Evolutionary conservation across 1,139 yeast species (phyloP), one percentile per base, ranked within the genome.

Genomic region (Geotrichum reessii): DNA sequence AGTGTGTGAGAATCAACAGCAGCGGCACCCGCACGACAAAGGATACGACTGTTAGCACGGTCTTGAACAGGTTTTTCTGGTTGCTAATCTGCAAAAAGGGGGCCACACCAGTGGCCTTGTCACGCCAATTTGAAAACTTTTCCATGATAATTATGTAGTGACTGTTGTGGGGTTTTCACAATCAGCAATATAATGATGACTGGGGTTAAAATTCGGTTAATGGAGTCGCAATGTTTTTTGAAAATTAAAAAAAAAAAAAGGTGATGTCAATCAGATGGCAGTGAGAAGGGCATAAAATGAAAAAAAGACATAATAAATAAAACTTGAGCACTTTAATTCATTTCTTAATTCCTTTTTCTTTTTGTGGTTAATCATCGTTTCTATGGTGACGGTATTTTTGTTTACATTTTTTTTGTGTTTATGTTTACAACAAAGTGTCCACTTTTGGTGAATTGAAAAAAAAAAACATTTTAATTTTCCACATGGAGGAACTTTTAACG

Each of bases 91-190:
- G 73, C 47, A 70, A 61, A 58, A 74, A 75, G 17, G 78, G 78
- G 2, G 78, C 76, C 14, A 75, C 71, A 5, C 78, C 78, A 0
- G 78, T 75, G 12, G 74, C 76, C 52, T 69, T 71, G 59, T 75
- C 78, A 40, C 78, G 62, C 71, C 73, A 75, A 55, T 65, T 66
- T 2, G 77, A 72, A 66, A 68, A 75, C 64, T 75, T 75, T 62
- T 75, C 78, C 78, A 75, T 75, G 11, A 2, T 37, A 17, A 33
- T 14, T 37, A 37, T 33, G 40, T 33, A 33, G 9, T 7, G 44
- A 8, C 9, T 5, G 44, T 17, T 37, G 21, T 3, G 12, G 12
- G 40, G 3, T 17, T 14, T 37, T 37, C 48, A 17, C 28, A 12
- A 31, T 17, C 14, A 19, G 31, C 28, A 44, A 11, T 21, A 21